These are phyloP conservation scores for Punctularia strigosozonata DNA, from an alignment of 768 basidiomycete genomes.

Conservation along the genomic window DNA sequence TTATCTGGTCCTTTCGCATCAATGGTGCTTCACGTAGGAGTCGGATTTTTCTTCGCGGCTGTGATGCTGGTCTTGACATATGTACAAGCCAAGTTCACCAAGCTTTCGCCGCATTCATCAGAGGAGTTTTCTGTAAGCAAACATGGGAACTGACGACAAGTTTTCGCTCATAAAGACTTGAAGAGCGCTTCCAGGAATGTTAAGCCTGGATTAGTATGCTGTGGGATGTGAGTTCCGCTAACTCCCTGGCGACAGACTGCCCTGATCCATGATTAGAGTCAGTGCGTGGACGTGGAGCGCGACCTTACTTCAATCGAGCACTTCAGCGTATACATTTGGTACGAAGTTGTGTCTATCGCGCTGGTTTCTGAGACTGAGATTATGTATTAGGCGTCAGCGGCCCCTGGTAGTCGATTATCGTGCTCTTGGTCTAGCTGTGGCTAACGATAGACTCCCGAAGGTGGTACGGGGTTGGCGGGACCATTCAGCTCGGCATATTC, in stretches of 20 bases:
- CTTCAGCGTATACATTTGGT: constrained; percentile 38
- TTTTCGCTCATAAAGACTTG: constrained; percentile 14
- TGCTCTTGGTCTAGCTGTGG: too few relatives aligned
- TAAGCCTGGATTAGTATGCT: constrained; percentile 39
- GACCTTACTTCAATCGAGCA: constrained; percentile 39
- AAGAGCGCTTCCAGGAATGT: constrained; percentile 35
- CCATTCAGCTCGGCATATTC: constrained; percentile 42
- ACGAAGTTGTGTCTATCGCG: background rate
- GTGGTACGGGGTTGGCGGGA: constrained; percentile 42
- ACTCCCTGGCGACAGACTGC: too few relatives aligned
- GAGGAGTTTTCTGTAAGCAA: constrained; percentile 32
- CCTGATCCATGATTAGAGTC: constrained; percentile 19
- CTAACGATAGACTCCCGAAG: constrained; percentile 38
- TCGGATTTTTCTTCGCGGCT: constrained; percentile 38
- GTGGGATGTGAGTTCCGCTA: constrained; percentile 33
- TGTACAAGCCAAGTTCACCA: constrained; percentile 34
- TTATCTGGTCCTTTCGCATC: too few relatives aligned
- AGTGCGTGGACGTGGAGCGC: constrained; percentile 50
- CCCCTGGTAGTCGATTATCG: constrained; percentile 36
- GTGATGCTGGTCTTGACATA: constrained; percentile 33
- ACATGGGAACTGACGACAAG: too few relatives aligned
- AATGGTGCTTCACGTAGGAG: constrained; percentile 15
- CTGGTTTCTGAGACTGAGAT: too few relatives aligned
- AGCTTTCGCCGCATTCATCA: constrained; percentile 31
- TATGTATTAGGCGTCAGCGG: constrained; percentile 32